Base-by-base conservation (phyloP, 2,329 filamentous ascomycete genomes). In the Penicillium occitanis region DNA sequence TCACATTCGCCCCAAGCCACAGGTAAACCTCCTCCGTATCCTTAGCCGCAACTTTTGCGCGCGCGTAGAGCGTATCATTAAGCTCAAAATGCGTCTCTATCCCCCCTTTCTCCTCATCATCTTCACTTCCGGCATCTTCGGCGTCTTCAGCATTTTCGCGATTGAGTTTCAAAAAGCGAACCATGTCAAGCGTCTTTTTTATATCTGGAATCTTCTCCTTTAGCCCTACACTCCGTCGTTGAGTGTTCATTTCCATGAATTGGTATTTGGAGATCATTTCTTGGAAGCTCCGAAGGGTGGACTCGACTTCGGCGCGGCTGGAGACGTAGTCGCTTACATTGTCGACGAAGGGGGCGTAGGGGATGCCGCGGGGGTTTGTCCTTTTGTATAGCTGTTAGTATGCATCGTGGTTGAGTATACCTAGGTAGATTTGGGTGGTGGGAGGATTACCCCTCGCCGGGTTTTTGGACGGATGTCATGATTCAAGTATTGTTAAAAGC, bases 1-100 rank as follows among this genome's bases (percentile, higher is more conserved):
- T 99, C 58, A 98, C 93, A 73, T 99, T 99, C 66, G 95, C 94
- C 40, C 95, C 95, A n/a, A 99, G 85, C 95, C 95, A 99, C 63
- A 99, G 85, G 76, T 96, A 81, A 13, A 99, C 94, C 77, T 99
- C 94, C 7, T 97, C 78, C 1, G 79, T 76, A 60, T 80, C 88
- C 0, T 91, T 92, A 1, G 90, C 87, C 25, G 90, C 88, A 65
- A 98, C 88, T 53, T 88, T 86, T 13, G 95, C 95, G 77, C 93
- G 95, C 22, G 93, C 91, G 75, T 93, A 97, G 8, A 99, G 84
- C 1, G 95, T 99, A 76, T 98, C 94, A 81, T 97, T 97, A 64
- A 99, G 86, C 80, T 97, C 93, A 77, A 98, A 99, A 1, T 91
- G 96, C 35, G 94, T 94, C 78, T 97, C 90, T 71, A 98, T 88